phyloP scores from a whole-genome alignment of 305 asterid genomes.

The Nicotiana rustica region DNA sequence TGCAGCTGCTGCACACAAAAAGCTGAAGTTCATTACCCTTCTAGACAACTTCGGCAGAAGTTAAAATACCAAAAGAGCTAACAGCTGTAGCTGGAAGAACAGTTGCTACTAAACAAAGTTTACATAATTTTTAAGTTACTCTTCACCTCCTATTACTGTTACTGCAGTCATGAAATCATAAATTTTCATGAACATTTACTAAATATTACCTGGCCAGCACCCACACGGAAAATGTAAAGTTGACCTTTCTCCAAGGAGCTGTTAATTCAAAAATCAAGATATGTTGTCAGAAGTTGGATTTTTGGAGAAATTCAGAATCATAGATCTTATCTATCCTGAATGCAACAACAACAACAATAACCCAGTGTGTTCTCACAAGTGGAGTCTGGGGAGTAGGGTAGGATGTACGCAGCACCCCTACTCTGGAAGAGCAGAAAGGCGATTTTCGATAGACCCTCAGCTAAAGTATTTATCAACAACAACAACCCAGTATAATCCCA shows the following conservation, averaged over 20 bases:
- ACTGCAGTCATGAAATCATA: background rate
- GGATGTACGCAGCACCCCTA: too few species aligned
- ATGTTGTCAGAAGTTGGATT: conserved; percentile 27
- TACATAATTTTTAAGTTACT: background rate
- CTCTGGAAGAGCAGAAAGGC: too few species aligned
- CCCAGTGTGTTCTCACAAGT: too few species aligned
- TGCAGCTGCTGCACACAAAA: background rate
- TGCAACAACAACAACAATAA: too few species aligned
- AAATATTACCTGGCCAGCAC: conserved; percentile 84
- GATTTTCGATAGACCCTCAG: too few species aligned
- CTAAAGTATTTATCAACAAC: background rate
- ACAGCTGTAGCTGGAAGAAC: background rate
- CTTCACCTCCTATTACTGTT: background rate
- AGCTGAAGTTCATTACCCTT: background rate
- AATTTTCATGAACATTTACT: background rate
- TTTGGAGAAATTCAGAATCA: background rate
- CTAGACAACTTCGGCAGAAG: background rate
- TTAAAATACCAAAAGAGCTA: background rate
- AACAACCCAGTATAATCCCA: too few species aligned
- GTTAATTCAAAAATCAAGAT: conserved; percentile 42
- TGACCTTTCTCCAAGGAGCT: conserved; percentile 96
- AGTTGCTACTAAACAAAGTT: background rate
- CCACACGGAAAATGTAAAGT: conserved; percentile 84
- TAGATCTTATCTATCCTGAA: background rate
- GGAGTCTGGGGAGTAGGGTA: too few species aligned